Conservation (phyloP, 2,329 filamentous ascomycete species). For the Blastomyces percursus region DNA sequence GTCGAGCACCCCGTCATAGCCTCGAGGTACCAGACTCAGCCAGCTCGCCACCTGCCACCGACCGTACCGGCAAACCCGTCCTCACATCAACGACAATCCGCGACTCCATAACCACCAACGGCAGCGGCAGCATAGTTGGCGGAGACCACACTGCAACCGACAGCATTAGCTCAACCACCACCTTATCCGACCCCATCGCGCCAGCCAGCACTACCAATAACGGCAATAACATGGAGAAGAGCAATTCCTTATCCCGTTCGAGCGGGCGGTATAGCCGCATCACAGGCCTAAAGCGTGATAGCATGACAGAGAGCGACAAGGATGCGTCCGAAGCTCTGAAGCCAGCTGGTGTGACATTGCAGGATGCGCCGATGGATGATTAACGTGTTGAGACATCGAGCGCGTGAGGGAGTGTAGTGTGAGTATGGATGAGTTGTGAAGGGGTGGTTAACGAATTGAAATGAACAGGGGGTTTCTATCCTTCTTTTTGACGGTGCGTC, state of each 20-base stretch:
- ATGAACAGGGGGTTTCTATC: neutral
- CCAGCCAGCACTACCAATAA: conserved; percentile 24
- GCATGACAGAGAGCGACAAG: conserved; percentile 25
- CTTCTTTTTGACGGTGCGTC: neutral
- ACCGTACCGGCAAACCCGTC: conserved; percentile 20
- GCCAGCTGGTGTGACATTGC: conserved; percentile 51
- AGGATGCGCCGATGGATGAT: conserved; percentile 70
- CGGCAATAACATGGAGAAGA: conserved; percentile 44
- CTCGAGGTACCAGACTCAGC: conserved; percentile 67
- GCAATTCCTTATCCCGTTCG: conserved; percentile 52
- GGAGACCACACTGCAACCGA: conserved; percentile 23
- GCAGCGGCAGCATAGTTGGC: conserved; percentile 33
- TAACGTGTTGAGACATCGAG: conserved; percentile 23
- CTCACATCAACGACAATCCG: neutral
- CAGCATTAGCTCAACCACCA: conserved; percentile 17
- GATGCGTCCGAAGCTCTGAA: conserved; percentile 9
- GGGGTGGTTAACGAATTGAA: neutral
- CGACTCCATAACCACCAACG: conserved; percentile 28
- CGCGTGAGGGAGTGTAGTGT: neutral
- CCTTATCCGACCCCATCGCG: conserved; percentile 19
- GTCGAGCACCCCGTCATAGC: conserved; percentile 48
- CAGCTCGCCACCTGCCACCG: conserved; percentile 31
- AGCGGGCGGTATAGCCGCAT: conserved; percentile 40
- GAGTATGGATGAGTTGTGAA: neutral
- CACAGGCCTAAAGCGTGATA: conserved; percentile 42